phyloP scores from a whole-genome alignment of 352 stramenopile species.

The Phytophthora podocarpi region DNA sequence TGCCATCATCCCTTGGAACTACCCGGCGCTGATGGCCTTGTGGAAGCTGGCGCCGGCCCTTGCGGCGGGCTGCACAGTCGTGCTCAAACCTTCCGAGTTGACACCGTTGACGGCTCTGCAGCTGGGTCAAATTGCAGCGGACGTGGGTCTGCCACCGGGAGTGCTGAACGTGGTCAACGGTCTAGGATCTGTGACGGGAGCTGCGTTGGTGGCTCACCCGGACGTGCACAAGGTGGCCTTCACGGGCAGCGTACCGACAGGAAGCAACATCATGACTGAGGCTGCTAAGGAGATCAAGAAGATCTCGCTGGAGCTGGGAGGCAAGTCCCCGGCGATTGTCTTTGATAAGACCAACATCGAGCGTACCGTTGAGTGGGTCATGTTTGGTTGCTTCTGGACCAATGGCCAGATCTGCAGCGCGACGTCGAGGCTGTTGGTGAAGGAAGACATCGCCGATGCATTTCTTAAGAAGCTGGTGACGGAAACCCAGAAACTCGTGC shows the following conservation, averaged over 20 bases:
- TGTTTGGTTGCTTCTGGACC: conserved; percentile 46
- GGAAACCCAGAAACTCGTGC: conserved; percentile 65
- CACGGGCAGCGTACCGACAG: conserved; percentile 26
- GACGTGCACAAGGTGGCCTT: conserved; percentile 40
- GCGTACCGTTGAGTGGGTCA: conserved; percentile 83
- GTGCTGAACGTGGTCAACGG: conserved; percentile 78
- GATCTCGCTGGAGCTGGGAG: conserved; percentile 53
- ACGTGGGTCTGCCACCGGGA: conserved; percentile 63
- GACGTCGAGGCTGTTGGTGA: conserved; percentile 77
- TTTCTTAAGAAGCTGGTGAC: conserved; percentile 54
- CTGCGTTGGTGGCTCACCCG: conserved; percentile 63
- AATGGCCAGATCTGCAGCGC: conserved; percentile 84
- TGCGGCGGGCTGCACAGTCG: conserved; percentile 91
- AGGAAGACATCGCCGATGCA: conserved; percentile 68
- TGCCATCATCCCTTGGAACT: conserved; percentile 63
- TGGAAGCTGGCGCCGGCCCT: conserved; percentile 89
- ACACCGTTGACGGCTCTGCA: conserved; percentile 92
- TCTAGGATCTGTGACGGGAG: conserved; percentile 62
- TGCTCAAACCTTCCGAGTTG: conserved; percentile 72
- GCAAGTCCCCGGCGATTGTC: conserved; percentile 91
- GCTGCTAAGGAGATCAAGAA: conserved; percentile 36
- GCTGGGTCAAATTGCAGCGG: conserved; percentile 60
- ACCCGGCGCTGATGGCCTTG: conserved; percentile 54
- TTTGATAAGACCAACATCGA: conserved; percentile 75
- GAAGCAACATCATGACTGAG: conserved; percentile 25